phyloP scores from a whole-genome alignment of 331 rosid genomes.

The Malus hybrid region DNA sequence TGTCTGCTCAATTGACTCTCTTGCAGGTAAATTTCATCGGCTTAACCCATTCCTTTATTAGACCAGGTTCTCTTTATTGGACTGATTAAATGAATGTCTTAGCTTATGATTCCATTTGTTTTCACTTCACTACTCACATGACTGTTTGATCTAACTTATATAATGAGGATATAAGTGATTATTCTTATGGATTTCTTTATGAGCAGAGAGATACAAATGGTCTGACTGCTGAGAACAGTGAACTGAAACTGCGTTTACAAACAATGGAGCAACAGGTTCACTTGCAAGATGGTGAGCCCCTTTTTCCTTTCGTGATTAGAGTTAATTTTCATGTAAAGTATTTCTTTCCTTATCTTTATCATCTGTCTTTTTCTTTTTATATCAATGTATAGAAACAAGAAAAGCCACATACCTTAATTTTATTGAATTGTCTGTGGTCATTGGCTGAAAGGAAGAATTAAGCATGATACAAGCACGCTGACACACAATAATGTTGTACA shows the following conservation, averaged over 20 bases:
- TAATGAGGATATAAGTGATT: not conserved
- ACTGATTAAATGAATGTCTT: not conserved
- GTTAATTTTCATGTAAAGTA: not conserved
- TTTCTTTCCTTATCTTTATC: too few species aligned
- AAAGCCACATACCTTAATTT: not conserved
- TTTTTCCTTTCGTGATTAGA: constrained; percentile 15
- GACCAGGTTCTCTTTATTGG: not conserved
- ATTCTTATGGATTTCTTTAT: constrained; percentile 10
- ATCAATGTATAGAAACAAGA: too few species aligned
- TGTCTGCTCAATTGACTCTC: constrained; percentile 86
- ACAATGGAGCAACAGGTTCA: constrained; percentile 28
- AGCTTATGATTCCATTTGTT: not conserved
- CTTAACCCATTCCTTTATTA: not conserved
- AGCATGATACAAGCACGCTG: not conserved
- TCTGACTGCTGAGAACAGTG: constrained; percentile 79
- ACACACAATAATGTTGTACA: not conserved
- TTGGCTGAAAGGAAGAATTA: not conserved
- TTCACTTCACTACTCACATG: not conserved
- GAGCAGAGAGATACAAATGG: constrained; percentile 83
- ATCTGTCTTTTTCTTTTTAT: too few species aligned
- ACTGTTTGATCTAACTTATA: not conserved
- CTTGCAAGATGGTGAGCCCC: too few species aligned
- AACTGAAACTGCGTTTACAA: constrained; percentile 83
- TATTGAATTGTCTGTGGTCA: not conserved
- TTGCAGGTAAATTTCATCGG: constrained; percentile 49